These are phyloP conservation scores for Castanospermum australe DNA, from an alignment of 306 rosid genomes.

Conservation along the genomic window DNA sequence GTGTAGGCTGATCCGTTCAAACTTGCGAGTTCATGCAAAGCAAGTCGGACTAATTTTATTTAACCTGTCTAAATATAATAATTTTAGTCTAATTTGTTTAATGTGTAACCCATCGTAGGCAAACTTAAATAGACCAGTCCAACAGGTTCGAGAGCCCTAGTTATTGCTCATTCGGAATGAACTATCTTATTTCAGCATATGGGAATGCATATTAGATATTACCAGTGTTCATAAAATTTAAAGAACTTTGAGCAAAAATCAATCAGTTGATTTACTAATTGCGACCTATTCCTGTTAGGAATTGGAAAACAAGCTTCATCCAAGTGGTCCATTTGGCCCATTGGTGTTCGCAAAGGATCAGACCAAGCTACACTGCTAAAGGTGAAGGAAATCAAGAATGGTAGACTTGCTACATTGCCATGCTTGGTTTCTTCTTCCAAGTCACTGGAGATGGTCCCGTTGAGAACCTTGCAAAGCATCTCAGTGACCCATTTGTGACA, in stretches of 20 bases:
- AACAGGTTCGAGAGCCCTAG: too few species aligned
- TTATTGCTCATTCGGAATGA: neutral
- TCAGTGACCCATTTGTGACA: constrained; percentile 84
- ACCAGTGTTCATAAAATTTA: neutral
- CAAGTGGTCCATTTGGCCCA: constrained; percentile 91
- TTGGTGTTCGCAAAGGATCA: constrained; percentile 72
- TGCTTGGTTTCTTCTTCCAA: constrained; percentile 83
- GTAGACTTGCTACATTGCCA: constrained; percentile 81
- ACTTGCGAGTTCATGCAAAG: too few species aligned
- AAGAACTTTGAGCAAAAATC: neutral
- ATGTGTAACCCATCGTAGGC: too few species aligned
- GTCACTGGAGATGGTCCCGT: constrained; percentile 91
- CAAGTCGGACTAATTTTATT: too few species aligned
- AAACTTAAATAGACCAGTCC: too few species aligned
- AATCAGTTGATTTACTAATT: neutral
- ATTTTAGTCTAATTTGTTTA: too few species aligned
- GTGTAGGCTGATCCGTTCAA: too few species aligned
- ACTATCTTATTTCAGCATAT: neutral
- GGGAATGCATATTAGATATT: neutral
- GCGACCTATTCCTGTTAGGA: constrained; percentile 36
- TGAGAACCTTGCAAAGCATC: constrained; percentile 84
- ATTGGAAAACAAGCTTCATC: constrained; percentile 86
- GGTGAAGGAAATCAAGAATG: constrained; percentile 93
- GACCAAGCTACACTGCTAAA: constrained; percentile 81
- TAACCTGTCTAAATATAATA: too few species aligned